Conservation (phyloP, 306 rosid species). For the Prosopis cineraria region DNA sequence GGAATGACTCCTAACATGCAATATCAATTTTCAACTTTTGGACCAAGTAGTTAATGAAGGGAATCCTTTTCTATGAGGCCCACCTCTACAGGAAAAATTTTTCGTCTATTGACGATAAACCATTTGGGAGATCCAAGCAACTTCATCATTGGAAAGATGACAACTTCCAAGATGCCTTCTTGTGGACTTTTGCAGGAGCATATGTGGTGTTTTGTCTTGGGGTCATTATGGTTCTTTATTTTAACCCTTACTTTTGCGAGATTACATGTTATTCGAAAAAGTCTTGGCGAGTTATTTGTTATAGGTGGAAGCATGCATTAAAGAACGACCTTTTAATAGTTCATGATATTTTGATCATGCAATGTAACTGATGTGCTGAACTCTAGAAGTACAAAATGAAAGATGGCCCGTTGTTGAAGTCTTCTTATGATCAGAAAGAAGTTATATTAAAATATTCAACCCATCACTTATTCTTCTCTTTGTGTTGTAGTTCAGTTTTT, state of each 20-base stretch:
- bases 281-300: too few species aligned
- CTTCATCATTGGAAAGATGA: not conserved
- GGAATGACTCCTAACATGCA: not conserved
- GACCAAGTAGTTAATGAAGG: conserved; percentile 2
- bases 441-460: too few species aligned
- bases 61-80: conserved; percentile 7
- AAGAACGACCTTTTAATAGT: too few species aligned
- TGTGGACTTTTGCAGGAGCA: conserved; percentile 1
- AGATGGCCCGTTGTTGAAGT: too few species aligned
- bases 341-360: too few species aligned
- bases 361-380: too few species aligned
- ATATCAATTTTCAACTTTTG: conserved; percentile 14
- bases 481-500: too few species aligned
- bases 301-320: too few species aligned
- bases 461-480: too few species aligned
- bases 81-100: not conserved
- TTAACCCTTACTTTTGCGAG: not conserved
- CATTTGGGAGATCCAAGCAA: not conserved
- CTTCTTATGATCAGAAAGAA: too few species aligned
- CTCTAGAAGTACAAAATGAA: too few species aligned
- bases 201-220: not conserved
- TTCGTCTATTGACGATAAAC: not conserved
- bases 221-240: not conserved
- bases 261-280: too few species aligned
- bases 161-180: not conserved